Evolutionary conservation across 2,329 filamentous ascomycete genomes (phyloP).

Genomic region (Xylariales sp.): DNA sequence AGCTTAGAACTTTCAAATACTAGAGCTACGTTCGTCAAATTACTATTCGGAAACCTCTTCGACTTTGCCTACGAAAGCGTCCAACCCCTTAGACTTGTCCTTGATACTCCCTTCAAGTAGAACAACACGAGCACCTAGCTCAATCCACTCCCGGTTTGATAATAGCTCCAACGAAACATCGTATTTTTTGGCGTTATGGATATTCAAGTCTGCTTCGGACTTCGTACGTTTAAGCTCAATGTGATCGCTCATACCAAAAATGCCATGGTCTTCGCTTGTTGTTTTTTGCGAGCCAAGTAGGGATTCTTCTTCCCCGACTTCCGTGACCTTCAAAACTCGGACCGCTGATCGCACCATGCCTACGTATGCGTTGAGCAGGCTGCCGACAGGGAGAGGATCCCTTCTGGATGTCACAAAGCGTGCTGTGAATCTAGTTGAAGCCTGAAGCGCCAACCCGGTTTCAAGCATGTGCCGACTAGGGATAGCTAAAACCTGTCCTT

Average conservation of each 20-base stretch:
- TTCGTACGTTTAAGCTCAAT: conserved; percentile 52
- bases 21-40: conserved; percentile 4
- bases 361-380: conserved; percentile 83
- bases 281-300: conserved; percentile 45
- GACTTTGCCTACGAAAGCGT: conserved; percentile 78
- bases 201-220: conserved; percentile 43
- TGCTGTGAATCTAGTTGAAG: conserved; percentile 76
- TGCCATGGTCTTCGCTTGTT: conserved; percentile 59
- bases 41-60: conserved; percentile 68
- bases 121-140: conserved; percentile 75
- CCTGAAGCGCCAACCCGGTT: conserved; percentile 68
- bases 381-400: conserved; percentile 72
- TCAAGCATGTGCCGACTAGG: conserved; percentile 69
- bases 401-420: conserved; percentile 74
- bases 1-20: conserved; percentile 18
- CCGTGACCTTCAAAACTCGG: conserved; percentile 68
- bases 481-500: conserved; percentile 85
- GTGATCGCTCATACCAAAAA: conserved; percentile 68
- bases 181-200: conserved; percentile 51
- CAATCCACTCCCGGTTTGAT: conserved; percentile 77
- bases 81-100: conserved; percentile 70
- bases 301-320: conserved; percentile 54
- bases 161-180: conserved; percentile 76
- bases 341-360: conserved; percentile 88
- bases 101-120: conserved; percentile 78